phyloP scores from a whole-genome alignment of 441 rosid genomes.

The Pelargonium cotyledonis region DNA sequence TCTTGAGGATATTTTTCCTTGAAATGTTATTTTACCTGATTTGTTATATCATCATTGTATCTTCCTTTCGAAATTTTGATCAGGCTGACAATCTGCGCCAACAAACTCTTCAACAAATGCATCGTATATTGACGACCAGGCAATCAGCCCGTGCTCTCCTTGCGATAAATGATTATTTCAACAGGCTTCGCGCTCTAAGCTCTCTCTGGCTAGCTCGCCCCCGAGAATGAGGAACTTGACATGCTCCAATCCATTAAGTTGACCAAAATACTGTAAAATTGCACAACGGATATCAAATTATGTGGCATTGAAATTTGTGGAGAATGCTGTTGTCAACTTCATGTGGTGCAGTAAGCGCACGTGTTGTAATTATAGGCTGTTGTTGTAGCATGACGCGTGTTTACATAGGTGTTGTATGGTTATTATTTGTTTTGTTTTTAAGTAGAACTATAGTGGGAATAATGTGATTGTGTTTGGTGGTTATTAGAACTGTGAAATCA shows the following conservation, averaged over 20 bases:
- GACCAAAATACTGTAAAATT: not conserved
- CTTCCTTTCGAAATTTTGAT: constrained; percentile 7
- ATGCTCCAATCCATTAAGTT: not conserved
- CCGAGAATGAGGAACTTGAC: constrained; percentile 33
- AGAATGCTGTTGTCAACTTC: not conserved
- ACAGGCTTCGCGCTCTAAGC: constrained; percentile 62
- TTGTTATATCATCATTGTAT: not conserved
- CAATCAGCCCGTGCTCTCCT: constrained; percentile 70
- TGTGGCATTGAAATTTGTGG: not conserved
- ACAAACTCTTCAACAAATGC: constrained; percentile 67
- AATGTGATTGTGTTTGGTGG: constrained; percentile 20
- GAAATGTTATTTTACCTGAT: too few relatives aligned
- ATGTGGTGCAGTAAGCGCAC: constrained; percentile 2
- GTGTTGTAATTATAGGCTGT: constrained; percentile 23
- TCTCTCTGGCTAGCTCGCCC: constrained; percentile 76
- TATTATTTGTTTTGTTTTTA: constrained; percentile 11
- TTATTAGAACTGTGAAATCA: constrained; percentile 17
- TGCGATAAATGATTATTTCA: constrained; percentile 53
- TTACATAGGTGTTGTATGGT: constrained; percentile 21
- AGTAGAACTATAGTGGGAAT: constrained; percentile 22
- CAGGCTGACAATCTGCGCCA: constrained; percentile 73
- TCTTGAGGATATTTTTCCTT: too few relatives aligned
- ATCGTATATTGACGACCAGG: constrained; percentile 52
- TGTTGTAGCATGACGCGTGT: constrained; percentile 17
- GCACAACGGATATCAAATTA: not conserved